These are phyloP conservation scores for Acacia crassicarpa DNA, from an alignment of 306 rosid species.

Conservation along the genomic window DNA sequence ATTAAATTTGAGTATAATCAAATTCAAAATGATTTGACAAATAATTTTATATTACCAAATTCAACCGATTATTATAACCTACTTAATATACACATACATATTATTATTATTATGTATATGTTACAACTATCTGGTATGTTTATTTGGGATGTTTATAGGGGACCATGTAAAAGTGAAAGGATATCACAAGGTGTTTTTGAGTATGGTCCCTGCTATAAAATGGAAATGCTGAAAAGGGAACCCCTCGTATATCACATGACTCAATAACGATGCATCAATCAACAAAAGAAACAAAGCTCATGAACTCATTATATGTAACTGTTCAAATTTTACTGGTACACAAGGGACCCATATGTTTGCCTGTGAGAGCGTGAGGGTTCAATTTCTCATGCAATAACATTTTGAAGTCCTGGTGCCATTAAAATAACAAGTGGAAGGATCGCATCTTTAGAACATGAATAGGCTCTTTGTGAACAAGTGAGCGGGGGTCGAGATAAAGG, in stretches of 20 bases:
- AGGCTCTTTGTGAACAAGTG: background rate
- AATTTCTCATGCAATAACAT: background rate
- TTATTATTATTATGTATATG: no score
- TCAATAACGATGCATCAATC: background rate
- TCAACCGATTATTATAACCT: no score
- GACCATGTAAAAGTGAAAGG: background rate
- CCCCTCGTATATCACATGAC: background rate
- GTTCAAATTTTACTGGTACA: background rate
- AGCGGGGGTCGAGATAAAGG: background rate
- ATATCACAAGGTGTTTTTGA: background rate
- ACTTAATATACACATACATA: no score
- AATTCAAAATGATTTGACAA: background rate
- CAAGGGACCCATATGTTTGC: background rate
- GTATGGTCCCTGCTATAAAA: background rate
- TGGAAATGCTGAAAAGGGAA: background rate
- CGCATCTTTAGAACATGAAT: background rate
- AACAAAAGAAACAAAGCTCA: background rate
- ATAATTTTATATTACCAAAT: no score
- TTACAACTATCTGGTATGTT: no score
- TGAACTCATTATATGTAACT: background rate
- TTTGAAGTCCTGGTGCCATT: background rate
- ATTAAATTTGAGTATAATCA: background rate
- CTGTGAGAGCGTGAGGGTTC: background rate
- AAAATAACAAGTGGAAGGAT: background rate
- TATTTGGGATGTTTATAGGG: no score